Conservation (phyloP, 306 rosid species). For the Alnus glutinosa region DNA sequence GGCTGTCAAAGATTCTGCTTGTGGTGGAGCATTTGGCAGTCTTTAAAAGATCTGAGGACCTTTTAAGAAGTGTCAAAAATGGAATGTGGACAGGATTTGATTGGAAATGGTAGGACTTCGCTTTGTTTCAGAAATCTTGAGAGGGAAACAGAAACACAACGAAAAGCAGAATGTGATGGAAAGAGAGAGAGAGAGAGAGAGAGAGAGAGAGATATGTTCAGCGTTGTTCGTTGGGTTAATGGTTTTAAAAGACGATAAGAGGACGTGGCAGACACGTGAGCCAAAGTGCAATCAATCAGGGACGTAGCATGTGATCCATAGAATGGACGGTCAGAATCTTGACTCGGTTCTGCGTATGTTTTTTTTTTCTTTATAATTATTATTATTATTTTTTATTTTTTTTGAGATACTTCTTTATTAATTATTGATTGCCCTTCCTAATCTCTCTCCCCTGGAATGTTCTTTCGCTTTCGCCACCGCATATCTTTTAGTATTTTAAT, state of each 20-base stretch:
- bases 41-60: conserved; percentile 46
- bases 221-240: neutral
- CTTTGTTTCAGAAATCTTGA: conserved; percentile 35
- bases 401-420: neutral
- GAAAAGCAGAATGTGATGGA: neutral
- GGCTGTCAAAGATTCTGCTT: conserved; percentile 58
- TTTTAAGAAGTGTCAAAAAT: conserved; percentile 30
- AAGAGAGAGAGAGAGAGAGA: conserved; percentile 17
- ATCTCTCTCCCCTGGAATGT: conserved; percentile 52
- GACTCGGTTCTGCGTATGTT: conserved; percentile 39
- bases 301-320: conserved; percentile 51
- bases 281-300: conserved; percentile 46
- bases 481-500: neutral
- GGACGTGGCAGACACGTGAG: conserved; percentile 59
- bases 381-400: conserved; percentile 6
- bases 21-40: conserved; percentile 39
- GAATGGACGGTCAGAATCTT: conserved; percentile 30
- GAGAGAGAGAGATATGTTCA: neutral
- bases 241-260: conserved; percentile 29
- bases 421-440: neutral
- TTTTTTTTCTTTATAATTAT: conserved; percentile 19
- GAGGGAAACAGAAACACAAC: conserved; percentile 27
- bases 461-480: conserved; percentile 22
- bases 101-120: conserved; percentile 19
- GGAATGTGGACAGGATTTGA: conserved; percentile 21